Base-by-base conservation (phyloP, 2,329 filamentous ascomycete species). In the Colletotrichum sojae region DNA sequence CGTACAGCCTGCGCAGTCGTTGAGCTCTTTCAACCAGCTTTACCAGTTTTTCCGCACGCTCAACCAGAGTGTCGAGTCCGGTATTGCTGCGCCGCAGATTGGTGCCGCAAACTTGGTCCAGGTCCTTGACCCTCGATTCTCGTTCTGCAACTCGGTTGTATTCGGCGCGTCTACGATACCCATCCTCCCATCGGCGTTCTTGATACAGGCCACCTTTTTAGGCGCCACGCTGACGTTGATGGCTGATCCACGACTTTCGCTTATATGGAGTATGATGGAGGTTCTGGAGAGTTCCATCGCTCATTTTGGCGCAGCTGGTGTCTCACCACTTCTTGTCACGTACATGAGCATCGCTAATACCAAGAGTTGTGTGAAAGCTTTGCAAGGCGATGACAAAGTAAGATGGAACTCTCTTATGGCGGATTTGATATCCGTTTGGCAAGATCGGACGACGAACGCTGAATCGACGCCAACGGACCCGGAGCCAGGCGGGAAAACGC, bases 21-120 rank as follows among this genome's bases (percentile, higher is more conserved):
- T 83, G n/a, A 79, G 77, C 46, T 81, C 79, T 1, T 83, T 84
- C 65, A 83, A 81, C 63, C 83, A 84, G 68, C 73, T 84, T 2
- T 81, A 79, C 68, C 73, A 76, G 4, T 80, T 84, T 45, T 77
- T 80, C 60, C 78, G 76, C 65, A 75, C 80, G 9, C 76, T 83
- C 59, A 73, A 75, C 9, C 75, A 72, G 48, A 66, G 60, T 57
- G 71, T 49, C 20, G 77, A 46, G 67, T 75, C 40, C 59, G 75
- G 49, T 68, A 71, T 20, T 59, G 74, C 63, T 57, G 39, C 49
- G 13, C 54, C 59, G 16, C 49, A 63, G n/a, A 53, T 66, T 6
- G 61, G 71, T 46, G 53, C 77, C 12, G 76, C 78, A 49, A 75
- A 77, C 36, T 73, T 82, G 31, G 78, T 78, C 1, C 74, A 73